Evolutionary conservation across 148 eudicot genomes (phyloP), one percentile per base, ranked within the genome.

Genomic region (Pouteria glomerata): DNA sequence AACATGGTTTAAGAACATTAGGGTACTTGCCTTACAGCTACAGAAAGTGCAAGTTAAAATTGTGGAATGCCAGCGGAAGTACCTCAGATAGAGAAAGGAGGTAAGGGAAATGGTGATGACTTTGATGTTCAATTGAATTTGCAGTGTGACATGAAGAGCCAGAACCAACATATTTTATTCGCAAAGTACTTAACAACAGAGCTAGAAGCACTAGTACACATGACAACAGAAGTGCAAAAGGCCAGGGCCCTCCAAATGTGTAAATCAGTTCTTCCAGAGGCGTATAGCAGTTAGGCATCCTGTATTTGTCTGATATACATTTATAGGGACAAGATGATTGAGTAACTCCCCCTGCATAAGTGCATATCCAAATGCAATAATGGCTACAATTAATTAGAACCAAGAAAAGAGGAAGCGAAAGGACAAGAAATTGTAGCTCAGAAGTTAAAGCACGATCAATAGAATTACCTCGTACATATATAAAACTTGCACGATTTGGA

Each of bases 11-110:
- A 58, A 71, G 39, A 51, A 57, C 35, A 65, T 44, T 10, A 57
- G 44, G 66, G 26, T n/a, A 69, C 13, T 47, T 18, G 47, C n/a
- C 33, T 48, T 16, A 30, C 11, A 34, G 33, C 21, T 52, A 21
- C 30, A 64, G 26, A 42, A 3, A 31, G 63, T 27, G 35, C 4
- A 59, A 39, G 55, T 31, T 65, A 63, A 16, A 31, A 75, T 41
- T 31, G 41, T 23, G 34, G 52, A 73, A 68, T 68, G 27, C 11
- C 26, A 14, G 62, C 37, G 53, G 23, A 27, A 55, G 6, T 70
- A 91, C 97, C 97, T 91, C 93, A 35, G 97, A 89, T 47, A 91
- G 74, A 61, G 97, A 91, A 72, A 91, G 91, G 68, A 91, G 91
- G 84, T 78, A 74, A 50, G 93, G 97, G 45, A 76, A 80, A 76